phyloP scores from a whole-genome alignment of 2,329 filamentous ascomycete species.

The Ceratocystis cacaofunesta region DNA sequence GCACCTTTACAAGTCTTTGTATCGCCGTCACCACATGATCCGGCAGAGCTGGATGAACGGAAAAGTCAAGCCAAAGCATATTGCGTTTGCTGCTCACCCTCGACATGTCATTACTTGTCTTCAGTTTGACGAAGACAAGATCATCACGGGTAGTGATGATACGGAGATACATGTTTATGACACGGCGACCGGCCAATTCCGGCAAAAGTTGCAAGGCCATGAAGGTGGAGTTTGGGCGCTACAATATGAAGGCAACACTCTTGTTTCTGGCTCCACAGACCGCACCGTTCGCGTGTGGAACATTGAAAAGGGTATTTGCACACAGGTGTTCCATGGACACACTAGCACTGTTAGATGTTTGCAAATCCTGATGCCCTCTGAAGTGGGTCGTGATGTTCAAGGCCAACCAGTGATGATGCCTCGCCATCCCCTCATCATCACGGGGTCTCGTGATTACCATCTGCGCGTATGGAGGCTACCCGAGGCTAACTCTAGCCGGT shows the following conservation, averaged over 20 bases:
- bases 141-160: slow-evolving; percentile 92
- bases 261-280: slow-evolving; percentile 93
- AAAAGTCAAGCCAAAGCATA: slow-evolving; percentile 69
- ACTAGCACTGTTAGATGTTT: slow-evolving; percentile 93
- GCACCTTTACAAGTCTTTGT: slow-evolving; percentile 92
- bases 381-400: slow-evolving; percentile 55
- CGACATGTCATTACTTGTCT: slow-evolving; percentile 94
- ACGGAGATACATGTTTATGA: slow-evolving; percentile 97
- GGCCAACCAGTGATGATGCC: slow-evolving; percentile 77
- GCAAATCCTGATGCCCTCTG: slow-evolving; percentile 79
- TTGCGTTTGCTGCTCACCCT: slow-evolving; percentile 85
- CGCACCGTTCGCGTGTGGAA: slow-evolving; percentile 99
- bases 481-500: slow-evolving; percentile 57
- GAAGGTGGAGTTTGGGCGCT: slow-evolving; percentile 96
- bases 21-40: slow-evolving; percentile 83
- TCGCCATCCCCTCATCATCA: slow-evolving; percentile 89
- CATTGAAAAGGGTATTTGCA: slow-evolving; percentile 81
- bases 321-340: slow-evolving; percentile 92
- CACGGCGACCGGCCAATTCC: slow-evolving; percentile 78
- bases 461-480: slow-evolving; percentile 90
- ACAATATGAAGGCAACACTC: slow-evolving; percentile 85
- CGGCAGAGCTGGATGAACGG: slow-evolving; percentile 84
- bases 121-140: slow-evolving; percentile 96
- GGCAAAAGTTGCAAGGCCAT: slow-evolving; percentile 75
- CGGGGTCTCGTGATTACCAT: slow-evolving; percentile 86